Conservation (phyloP, 768 basidiomycete genomes). For the Lactarius vividus region DNA sequence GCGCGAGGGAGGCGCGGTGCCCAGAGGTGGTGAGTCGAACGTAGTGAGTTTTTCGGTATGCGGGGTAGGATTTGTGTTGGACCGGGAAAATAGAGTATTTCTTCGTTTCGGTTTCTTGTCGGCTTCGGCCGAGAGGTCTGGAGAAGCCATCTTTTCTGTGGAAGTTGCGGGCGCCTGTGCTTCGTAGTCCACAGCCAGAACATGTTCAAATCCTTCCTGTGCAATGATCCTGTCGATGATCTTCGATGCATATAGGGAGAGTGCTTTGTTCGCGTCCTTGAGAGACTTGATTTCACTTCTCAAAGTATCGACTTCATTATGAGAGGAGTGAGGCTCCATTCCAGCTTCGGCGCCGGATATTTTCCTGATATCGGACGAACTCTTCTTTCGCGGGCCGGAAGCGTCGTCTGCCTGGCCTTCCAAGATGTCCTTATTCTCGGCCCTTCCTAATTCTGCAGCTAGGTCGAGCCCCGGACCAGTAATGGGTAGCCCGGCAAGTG, state of each 20-base stretch:
- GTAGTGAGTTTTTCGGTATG: conserved; percentile 36
- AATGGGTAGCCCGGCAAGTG: conserved; percentile 82
- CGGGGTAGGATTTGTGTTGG: conserved; percentile 37
- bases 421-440: conserved; percentile 82
- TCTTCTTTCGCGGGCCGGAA: conserved; percentile 44
- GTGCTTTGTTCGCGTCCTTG: conserved; percentile 93
- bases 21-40: conserved; percentile 32
- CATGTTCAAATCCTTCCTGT: conserved; percentile 95
- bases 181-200: conserved; percentile 92
- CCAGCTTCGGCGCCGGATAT: conserved; percentile 38
- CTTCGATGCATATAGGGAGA: conserved; percentile 94
- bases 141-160: conserved; percentile 38
- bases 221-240: conserved; percentile 97
- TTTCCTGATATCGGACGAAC: conserved; percentile 33
- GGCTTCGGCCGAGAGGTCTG: conserved; percentile 33
- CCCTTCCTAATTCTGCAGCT: conserved; percentile 88
- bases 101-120: conserved; percentile 55
- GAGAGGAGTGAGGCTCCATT: conserved; percentile 43
- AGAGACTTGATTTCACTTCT: conserved; percentile 86
- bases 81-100: conserved; percentile 50
- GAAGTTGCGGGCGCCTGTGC: conserved; percentile 50
- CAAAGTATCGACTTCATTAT: conserved; percentile 70
- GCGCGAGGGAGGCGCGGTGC: conserved; percentile 29
- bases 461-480: conserved; percentile 88
- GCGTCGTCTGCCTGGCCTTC: conserved; percentile 54